Conservation (phyloP, 495 filamentous ascomycete species). For the Immersiella caudata region DNA sequence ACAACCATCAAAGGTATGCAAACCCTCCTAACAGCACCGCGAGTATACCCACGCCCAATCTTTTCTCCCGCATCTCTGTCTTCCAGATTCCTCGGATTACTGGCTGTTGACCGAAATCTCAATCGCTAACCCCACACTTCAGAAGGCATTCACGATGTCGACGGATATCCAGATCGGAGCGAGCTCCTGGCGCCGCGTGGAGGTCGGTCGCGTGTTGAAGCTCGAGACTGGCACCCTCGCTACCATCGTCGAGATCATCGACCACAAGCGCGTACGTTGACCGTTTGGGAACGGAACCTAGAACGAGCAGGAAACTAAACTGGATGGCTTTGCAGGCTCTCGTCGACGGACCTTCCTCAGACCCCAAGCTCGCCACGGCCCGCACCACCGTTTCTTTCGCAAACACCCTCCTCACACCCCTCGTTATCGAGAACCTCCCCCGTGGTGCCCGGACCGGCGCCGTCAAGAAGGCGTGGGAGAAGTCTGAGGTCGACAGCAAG, state of each 20-base stretch:
- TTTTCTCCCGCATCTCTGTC: constrained; percentile 24
- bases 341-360: constrained; percentile 85
- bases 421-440: constrained; percentile 85
- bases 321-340: constrained; percentile 67
- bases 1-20: constrained; percentile 43
- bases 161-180: constrained; percentile 39
- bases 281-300: constrained; percentile 13
- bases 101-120: constrained; percentile 11
- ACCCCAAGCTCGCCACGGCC: constrained; percentile 73
- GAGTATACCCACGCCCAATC: constrained; percentile 17
- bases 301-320: constrained; percentile 33
- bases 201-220: constrained; percentile 89
- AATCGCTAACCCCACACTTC: constrained; percentile 33
- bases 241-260: constrained; percentile 96
- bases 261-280: constrained; percentile 96
- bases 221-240: constrained; percentile 84
- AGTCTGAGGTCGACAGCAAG: constrained; percentile 83
- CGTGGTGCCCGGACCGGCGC: constrained; percentile 80
- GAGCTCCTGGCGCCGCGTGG: constrained; percentile 78
- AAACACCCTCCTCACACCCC: constrained; percentile 82
- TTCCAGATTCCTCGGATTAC: constrained; percentile 9
- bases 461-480: constrained; percentile 84
- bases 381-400: constrained; percentile 81
- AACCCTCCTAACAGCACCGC: constrained; percentile 22
- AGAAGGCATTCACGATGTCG: constrained; percentile 39